These are phyloP conservation scores for Tetracladium maxilliforme DNA, from an alignment of 2,329 filamentous ascomycete species.

Conservation along the genomic window DNA sequence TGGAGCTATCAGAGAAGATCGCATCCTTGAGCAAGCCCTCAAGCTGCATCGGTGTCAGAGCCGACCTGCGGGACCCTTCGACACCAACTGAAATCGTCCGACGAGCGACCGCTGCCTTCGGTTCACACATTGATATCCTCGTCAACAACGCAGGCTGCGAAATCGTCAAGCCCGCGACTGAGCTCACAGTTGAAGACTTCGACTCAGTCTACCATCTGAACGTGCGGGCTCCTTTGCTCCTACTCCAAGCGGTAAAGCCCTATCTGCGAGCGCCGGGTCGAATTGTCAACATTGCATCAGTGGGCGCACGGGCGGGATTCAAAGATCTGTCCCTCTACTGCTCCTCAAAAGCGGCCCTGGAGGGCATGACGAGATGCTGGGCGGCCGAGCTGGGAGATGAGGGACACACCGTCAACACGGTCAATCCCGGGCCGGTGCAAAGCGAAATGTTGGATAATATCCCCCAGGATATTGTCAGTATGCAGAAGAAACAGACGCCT, in stretches of 20 bases:
- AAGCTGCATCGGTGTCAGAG: too few species aligned
- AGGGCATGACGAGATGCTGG: slow-evolving; percentile 42
- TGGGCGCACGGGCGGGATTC: slow-evolving; percentile 32
- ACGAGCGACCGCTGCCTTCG: slow-evolving; percentile 7
- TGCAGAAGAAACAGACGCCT: slow-evolving; percentile 33
- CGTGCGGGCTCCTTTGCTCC: slow-evolving; percentile 34
- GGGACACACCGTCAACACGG: slow-evolving; percentile 45
- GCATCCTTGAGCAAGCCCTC: too few species aligned
- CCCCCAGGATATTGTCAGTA: slow-evolving; percentile 28
- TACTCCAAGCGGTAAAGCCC: slow-evolving; percentile 36
- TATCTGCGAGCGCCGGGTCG: slow-evolving; percentile 28
- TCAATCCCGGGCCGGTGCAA: slow-evolving; percentile 42
- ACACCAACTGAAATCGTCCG: too few species aligned
- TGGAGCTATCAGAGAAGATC: too few species aligned
- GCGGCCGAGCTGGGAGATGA: slow-evolving; percentile 39
- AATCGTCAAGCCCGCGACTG: slow-evolving; percentile 12
- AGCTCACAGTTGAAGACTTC: slow-evolving; percentile 33
- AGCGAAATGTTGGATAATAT: slow-evolving; percentile 42
- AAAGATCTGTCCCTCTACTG: slow-evolving; percentile 32
- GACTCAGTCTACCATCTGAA: slow-evolving; percentile 40
- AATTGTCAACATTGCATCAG: slow-evolving; percentile 44
- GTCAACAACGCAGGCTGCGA: slow-evolving; percentile 11
- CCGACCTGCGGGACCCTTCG: too few species aligned
- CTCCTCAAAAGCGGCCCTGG: slow-evolving; percentile 42
- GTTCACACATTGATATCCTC: slow-evolving; percentile 11